phyloP scores from a whole-genome alignment of 2,329 filamentous ascomycete species.

The Mycosphaerella arachidis region DNA sequence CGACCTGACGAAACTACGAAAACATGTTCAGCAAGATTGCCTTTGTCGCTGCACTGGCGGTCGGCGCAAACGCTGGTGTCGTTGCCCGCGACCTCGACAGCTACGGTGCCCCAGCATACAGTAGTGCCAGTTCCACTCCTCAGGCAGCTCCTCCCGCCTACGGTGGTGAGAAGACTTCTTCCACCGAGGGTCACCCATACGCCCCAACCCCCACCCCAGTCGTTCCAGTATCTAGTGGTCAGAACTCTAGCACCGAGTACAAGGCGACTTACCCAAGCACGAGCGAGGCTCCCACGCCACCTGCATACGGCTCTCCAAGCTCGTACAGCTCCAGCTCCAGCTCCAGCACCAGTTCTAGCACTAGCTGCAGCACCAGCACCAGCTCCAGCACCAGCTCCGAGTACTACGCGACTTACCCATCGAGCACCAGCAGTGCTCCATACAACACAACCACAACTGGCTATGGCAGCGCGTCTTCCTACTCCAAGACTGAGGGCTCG shows the following conservation, averaged over 20 bases:
- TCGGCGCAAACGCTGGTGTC: slow-evolving; percentile 22
- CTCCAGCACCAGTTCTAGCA: too few relatives aligned
- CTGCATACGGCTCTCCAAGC: neutral
- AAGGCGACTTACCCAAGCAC: too few relatives aligned
- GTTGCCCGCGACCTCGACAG: slow-evolving; percentile 8
- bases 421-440: slow-evolving; percentile 1
- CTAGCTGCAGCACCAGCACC: too few relatives aligned
- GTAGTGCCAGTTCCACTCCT: slow-evolving; percentile 9
- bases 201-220: slow-evolving; percentile 7
- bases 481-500: slow-evolving; percentile 2
- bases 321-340: slow-evolving; percentile 10
- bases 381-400: neutral
- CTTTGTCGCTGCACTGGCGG: slow-evolving; percentile 28
- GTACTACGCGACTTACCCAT: neutral
- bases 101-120: slow-evolving; percentile 18
- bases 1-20: slow-evolving; percentile 7
- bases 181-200: neutral
- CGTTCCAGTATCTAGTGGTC: slow-evolving; percentile 6
- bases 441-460: too few relatives aligned
- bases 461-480: slow-evolving; percentile 4
- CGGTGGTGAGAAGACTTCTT: neutral
- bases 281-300: neutral
- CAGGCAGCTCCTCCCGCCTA: slow-evolving; percentile 6
- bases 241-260: slow-evolving; percentile 5
- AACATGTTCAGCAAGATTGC: slow-evolving; percentile 30